Base-by-base conservation (phyloP, 2,329 filamentous ascomycete genomes). In the Scortechinia acanthostroma region DNA sequence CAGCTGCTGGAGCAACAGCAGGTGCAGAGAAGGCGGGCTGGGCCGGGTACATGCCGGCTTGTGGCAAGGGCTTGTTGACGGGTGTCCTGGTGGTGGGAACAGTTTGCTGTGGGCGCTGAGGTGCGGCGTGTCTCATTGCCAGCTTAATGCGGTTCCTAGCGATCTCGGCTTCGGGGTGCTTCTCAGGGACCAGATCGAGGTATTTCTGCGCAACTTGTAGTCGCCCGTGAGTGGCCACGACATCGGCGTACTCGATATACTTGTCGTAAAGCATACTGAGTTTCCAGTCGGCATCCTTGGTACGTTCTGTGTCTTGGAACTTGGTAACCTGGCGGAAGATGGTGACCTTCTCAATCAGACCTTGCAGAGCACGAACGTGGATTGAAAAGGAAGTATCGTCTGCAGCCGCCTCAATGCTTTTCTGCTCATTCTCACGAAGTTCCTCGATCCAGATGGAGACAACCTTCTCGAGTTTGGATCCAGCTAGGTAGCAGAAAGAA, bases 331-430 rank as follows among this genome's bases (percentile, higher is more conserved):
- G 80, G 45, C 93, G 85, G 81, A 98, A 98, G 45, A 98, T 80
- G 0, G 91, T 95, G 42, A 98, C 93, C 73, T 98, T 98, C 68
- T 98, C 93, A 50, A 98, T 95, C 58, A 98, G 91, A 52, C 87
- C 84, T 63, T 97, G 93, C 37, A 98, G 70, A 42, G 86, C 85
- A 49, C 83, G 82, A 46, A 91, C 90, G 56, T 97, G 93, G 43
- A 97, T 82, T 0, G 91, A 95, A 66, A 96, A 98, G 47, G 81
- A 86, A 19, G 88, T 91, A 55, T 90, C 88, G 23, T 79, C 79
- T 20, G 74, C 74, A 17, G 77, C 73, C 50, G 83, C 76, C 54
- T 89, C 76, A 49, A 94, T 70, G 13, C 80, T 82, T 40, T 81
- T 80, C 55, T 85, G 79, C 63, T 96, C 90, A 20, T 82, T 77